Conservation (phyloP, 108 stramenopile species). For the Pseudonitzschia multiseries region DNA sequence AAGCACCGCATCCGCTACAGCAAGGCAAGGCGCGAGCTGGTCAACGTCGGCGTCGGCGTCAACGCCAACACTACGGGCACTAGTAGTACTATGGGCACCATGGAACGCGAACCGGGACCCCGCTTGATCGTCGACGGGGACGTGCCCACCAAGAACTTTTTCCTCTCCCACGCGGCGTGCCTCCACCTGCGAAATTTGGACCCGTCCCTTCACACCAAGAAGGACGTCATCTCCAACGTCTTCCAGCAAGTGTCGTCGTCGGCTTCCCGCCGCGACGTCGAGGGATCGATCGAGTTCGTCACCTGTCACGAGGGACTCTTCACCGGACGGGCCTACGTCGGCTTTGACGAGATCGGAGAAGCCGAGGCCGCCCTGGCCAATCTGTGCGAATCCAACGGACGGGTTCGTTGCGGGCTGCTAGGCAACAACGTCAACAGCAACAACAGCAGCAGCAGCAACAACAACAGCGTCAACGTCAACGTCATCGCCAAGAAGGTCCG, state of each 20-base stretch:
- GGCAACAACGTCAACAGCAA: too few relatives aligned
- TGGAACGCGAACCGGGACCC: constrained; percentile 42
- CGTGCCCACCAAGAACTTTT: constrained; percentile 75
- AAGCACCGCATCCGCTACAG: constrained; percentile 60
- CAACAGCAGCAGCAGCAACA: too few relatives aligned
- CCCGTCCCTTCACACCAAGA: constrained; percentile 52
- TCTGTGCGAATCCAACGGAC: constrained; percentile 4
- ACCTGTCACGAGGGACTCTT: constrained; percentile 59
- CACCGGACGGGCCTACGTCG: constrained; percentile 79
- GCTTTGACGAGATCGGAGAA: constrained; percentile 79
- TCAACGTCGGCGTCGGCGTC: constrained; percentile 51
- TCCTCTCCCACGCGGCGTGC: constrained; percentile 65
- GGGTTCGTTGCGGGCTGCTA: constrained; percentile 17
- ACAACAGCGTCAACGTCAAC: not conserved
- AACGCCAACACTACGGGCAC: too few relatives aligned
- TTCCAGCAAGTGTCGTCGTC: constrained; percentile 74
- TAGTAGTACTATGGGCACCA: too few relatives aligned
- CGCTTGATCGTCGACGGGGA: constrained; percentile 78
- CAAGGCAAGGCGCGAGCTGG: constrained; percentile 71
- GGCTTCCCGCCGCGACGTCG: constrained; percentile 45
- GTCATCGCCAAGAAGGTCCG: constrained; percentile 40
- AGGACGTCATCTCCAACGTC: constrained; percentile 62
- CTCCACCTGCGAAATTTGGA: constrained; percentile 69
- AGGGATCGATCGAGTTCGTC: constrained; percentile 78
- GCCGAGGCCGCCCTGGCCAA: constrained; percentile 52